Conservation (phyloP, 495 filamentous ascomycete species). For the Neurospora sp. region DNA sequence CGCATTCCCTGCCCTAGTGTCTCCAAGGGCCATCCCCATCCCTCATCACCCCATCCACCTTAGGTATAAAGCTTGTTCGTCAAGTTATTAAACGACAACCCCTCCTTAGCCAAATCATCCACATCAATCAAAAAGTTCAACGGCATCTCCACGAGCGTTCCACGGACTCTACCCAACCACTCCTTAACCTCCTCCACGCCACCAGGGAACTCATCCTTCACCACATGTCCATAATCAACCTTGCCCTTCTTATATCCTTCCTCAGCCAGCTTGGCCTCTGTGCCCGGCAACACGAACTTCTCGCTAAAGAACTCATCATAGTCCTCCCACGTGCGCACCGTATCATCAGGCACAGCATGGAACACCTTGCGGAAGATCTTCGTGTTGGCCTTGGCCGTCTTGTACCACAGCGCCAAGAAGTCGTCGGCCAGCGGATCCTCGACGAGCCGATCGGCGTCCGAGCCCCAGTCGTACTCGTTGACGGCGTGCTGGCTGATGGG, state of each 20-base stretch:
- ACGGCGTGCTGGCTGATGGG: constrained; percentile 52
- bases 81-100: constrained; percentile 66
- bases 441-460: constrained; percentile 61
- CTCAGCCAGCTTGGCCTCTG: constrained; percentile 15
- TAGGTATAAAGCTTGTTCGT: constrained; percentile 81
- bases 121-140: constrained; percentile 75
- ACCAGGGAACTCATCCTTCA: constrained; percentile 63
- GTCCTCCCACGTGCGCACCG: constrained; percentile 68
- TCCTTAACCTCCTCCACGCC: constrained; percentile 73
- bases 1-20: not conserved
- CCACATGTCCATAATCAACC: constrained; percentile 74
- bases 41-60: not conserved
- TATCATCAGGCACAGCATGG: constrained; percentile 78
- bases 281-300: constrained; percentile 54
- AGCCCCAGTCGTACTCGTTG: constrained; percentile 78
- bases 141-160: constrained; percentile 86
- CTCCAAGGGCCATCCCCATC: not conserved
- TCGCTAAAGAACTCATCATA: constrained; percentile 74
- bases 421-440: constrained; percentile 60
- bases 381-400: constrained; percentile 67
- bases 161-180: constrained; percentile 60
- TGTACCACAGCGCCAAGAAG: constrained; percentile 63
- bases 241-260: constrained; percentile 29
- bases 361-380: constrained; percentile 79
- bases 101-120: constrained; percentile 80